These are phyloP conservation scores for Cunninghamia lanceolata DNA, from an alignment of 75 land plant genomes.

Conservation along the genomic window DNA sequence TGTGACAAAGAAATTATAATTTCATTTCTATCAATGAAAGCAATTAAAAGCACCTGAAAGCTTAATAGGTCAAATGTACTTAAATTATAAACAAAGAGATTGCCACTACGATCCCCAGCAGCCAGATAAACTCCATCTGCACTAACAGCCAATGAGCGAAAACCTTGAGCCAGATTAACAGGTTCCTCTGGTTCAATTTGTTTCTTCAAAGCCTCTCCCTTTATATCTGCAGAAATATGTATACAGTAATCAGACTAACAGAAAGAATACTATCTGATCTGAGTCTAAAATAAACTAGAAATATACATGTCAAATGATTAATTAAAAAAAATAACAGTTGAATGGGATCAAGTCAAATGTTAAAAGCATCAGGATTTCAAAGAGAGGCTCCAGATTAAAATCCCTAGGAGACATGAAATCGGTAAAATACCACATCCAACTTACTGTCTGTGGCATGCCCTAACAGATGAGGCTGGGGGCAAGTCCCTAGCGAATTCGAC, in stretches of 20 bases:
- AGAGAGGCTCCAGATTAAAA: not conserved
- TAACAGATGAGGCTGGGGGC: too few relatives aligned
- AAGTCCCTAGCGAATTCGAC: too few relatives aligned
- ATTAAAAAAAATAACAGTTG: not conserved
- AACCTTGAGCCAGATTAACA: conserved; percentile 35
- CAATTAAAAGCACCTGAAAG: conserved; percentile 39
- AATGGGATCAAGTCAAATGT: not conserved
- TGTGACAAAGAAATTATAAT: not conserved
- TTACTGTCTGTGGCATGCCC: too few relatives aligned
- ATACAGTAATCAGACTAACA: not conserved
- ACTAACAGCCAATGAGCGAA: conserved; percentile 68
- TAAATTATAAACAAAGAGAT: conserved; percentile 57
- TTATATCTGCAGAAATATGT: conserved; percentile 37
- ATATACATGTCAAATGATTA: not conserved
- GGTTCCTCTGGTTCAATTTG: conserved; percentile 18
- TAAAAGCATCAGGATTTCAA: not conserved
- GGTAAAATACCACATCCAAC: too few relatives aligned
- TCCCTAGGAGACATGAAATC: too few relatives aligned
- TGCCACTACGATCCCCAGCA: conserved; percentile 70
- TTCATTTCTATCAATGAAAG: not conserved
- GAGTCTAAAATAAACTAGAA: not conserved
- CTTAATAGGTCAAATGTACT: conserved; percentile 37
- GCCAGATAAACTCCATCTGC: conserved; percentile 66
- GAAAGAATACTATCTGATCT: not conserved
- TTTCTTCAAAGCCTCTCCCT: conserved; percentile 23